Evolutionary conservation across 106 monocot genomes (phyloP), one percentile per base, ranked within the genome.

Genomic region (Amphibolis antarctica): DNA sequence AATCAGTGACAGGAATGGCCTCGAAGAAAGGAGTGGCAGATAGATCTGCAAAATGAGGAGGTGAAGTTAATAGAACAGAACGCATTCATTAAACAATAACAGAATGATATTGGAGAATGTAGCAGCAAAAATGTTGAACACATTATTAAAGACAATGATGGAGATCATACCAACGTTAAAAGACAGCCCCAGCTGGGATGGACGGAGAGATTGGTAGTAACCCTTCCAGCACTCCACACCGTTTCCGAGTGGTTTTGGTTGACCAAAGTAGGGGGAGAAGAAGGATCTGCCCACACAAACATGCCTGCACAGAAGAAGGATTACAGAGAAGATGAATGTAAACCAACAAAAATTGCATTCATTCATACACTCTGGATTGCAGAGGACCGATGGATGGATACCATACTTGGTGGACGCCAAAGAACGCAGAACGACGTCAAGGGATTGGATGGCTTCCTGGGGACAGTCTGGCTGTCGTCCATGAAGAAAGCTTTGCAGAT

Each of bases 161-260:
- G 20, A 12, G 25, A 18, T 26, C 14, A 10, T 67, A 74, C 74
- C 74, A 19, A 74, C 62, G 48, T 74, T 74, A 26, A 74, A 30
- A 13, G 74, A 74, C 1, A 74, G 42, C 17, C 74, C 74, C 66
- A 74, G 60, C 15, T 74, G 67, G 5, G 74, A 60, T 9, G 74
- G 74, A 24, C 74, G 58, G 11, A 74, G 62, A 20, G 60, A 60
- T 45, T 60, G 67, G 13, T 67, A 74, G 44, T 52, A 74, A n/a
- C 74, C 74, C 51, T 11, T 42, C 74, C 74, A 74, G 25, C 66
- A 51, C 21, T 74, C 74, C 3, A 60, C 60, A 21, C 74, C 67
- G 19, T 67, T 49, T 5, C 67, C 61, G 29, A 74, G 45, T 0
- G 30, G 1, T 9, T 21, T 3, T 0, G 25, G 11, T 12, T 20